Evolutionary conservation across 768 basidiomycete species (phyloP).

Genomic region (Saitozyma podzolica): DNA sequence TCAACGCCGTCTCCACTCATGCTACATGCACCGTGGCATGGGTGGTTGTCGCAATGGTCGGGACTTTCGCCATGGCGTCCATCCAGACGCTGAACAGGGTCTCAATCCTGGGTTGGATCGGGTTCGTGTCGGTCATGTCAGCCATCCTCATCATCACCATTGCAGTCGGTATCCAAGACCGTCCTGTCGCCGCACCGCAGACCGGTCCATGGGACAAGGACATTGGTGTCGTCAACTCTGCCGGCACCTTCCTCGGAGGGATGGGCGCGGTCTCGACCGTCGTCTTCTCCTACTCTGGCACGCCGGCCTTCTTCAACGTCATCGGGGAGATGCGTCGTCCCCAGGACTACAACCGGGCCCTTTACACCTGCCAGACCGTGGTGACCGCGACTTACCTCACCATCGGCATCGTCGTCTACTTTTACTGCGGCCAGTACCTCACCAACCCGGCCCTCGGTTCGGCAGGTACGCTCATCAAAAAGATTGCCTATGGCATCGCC

Average conservation of each 20-base stretch:
- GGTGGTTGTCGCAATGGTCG: slow-evolving; percentile 28
- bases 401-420: slow-evolving; percentile 28
- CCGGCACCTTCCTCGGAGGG: slow-evolving; percentile 18
- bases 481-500: slow-evolving; percentile 40
- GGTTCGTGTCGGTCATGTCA: slow-evolving; percentile 17
- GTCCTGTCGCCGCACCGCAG: slow-evolving; percentile 34
- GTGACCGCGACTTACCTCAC: slow-evolving; percentile 28
- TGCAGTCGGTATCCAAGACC: slow-evolving; percentile 31
- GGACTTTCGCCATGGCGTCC: slow-evolving; percentile 22
- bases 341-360: slow-evolving; percentile 38
- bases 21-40: slow-evolving; percentile 41
- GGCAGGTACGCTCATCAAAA: slow-evolving; percentile 41
- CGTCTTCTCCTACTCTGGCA: slow-evolving; percentile 30
- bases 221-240: slow-evolving; percentile 21
- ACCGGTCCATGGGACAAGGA: slow-evolving; percentile 28
- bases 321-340: slow-evolving; percentile 48
- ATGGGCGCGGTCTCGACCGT: slow-evolving; percentile 25
- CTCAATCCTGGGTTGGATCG: slow-evolving; percentile 21
- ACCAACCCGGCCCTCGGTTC: slow-evolving; percentile 39
- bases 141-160: slow-evolving; percentile 30
- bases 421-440: slow-evolving; percentile 42
- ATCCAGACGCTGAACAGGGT: slow-evolving; percentile 32
- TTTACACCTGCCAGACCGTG: slow-evolving; percentile 26
- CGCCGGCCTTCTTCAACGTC: slow-evolving; percentile 33
- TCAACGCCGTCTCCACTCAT: slow-evolving; percentile 38